phyloP scores from a whole-genome alignment of 345 rosid genomes.

The Jatropha curcas region DNA sequence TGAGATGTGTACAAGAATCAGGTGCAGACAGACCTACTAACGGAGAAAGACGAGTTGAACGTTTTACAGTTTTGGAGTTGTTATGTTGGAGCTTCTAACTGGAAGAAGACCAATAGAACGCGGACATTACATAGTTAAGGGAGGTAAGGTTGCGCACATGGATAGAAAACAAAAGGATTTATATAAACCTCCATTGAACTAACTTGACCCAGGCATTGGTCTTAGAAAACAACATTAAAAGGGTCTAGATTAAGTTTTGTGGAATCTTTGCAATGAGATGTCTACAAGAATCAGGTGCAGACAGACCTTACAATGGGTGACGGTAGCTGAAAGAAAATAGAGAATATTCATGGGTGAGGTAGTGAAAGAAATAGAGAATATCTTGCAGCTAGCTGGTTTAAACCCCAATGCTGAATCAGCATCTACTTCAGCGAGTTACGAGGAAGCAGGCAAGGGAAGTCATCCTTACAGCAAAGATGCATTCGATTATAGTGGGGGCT shows the following conservation, averaged over 20 bases:
- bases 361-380: constrained; percentile 35
- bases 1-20: constrained; percentile 26
- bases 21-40: constrained; percentile 30
- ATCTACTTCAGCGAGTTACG: constrained; percentile 18
- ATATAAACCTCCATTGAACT: too few species aligned
- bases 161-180: too few species aligned
- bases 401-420: constrained; percentile 33
- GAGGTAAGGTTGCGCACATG: constrained; percentile 22
- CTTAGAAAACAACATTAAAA: too few species aligned
- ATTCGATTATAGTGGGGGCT: constrained; percentile 24
- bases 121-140: constrained; percentile 27
- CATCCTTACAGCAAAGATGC: constrained; percentile 22
- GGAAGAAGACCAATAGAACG: constrained; percentile 26
- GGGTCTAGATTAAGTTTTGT: too few species aligned
- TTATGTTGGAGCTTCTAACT: constrained; percentile 35
- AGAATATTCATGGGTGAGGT: constrained; percentile 39
- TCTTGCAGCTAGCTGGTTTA: constrained; percentile 32
- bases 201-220: too few species aligned
- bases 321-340: too few species aligned
- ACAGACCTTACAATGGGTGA: too few species aligned
- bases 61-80: constrained; percentile 37
- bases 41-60: too few species aligned
- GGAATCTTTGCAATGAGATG: too few species aligned
- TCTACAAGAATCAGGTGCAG: constrained; percentile 61
- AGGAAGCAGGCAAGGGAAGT: constrained; percentile 23